Evolutionary conservation across 306 rosid genomes (phyloP), one percentile per base, ranked within the genome.

Genomic region (Glycine soja): DNA sequence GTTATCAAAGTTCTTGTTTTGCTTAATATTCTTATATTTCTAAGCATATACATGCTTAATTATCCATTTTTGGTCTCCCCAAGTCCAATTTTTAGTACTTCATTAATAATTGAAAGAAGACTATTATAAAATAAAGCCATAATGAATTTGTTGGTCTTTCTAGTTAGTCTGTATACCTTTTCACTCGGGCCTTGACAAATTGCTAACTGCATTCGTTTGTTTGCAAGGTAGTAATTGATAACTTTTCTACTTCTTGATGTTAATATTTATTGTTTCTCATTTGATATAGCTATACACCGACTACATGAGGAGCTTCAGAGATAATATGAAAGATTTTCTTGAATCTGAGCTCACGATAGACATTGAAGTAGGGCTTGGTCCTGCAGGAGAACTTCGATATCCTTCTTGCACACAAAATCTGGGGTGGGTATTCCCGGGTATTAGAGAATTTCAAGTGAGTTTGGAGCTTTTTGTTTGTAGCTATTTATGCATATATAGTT

Each of bases 361-460:
- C 79, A 78, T 93, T 85, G 98, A 95, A 89, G 94, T 93, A 53
- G 97, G 99, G 40, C 95, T 93, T 66, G 98, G 99, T 36, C 97
- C 99, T 1, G 93, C 97, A 0, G 99, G 98, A 74, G 99, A 95
- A 82, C 91, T 95, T 74, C 92, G 98, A 85, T 91, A 91, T 82
- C 96, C 98, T 19, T 90, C 97, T 75, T 95, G 91, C 80, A 68
- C 92, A 7, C 4, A 47, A 64, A 83, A 5, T 77, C 86, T 85
- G 46, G 97, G 97, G 24, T 95, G 99, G 99, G 77, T 3, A 61
- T 95, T 91, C 84, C 98, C 98, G 10, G 97, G 99, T 10, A 93
- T 95, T 58, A 98, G 99, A 90, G 96, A 93, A 76, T 95, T 95
- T 88, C 97, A 89, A 89, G 98, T 93, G 84, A 75, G 88, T 77